A percentile compares a stretch with the other conserved stretches of the same genome.
These are phyloP conservation scores for Aquilaria yunnanensis DNA, from an alignment of 345 rosid species.

Conservation along the genomic window DNA sequence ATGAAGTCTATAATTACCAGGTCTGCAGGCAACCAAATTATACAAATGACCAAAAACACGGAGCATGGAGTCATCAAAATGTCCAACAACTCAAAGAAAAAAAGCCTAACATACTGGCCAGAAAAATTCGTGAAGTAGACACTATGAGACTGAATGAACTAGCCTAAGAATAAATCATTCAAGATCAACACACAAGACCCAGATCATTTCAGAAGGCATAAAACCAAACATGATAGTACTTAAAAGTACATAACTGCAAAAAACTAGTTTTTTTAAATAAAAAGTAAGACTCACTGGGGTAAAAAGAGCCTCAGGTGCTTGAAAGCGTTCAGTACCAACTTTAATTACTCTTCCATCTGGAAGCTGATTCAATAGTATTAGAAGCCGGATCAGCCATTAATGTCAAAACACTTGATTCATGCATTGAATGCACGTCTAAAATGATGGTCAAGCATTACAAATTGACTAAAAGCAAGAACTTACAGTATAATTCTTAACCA, in stretches of 20 bases:
- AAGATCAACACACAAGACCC: slow-evolving; percentile 3
- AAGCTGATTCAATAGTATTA: slow-evolving; percentile 41
- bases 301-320: slow-evolving; percentile 97
- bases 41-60: background rate
- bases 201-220: slow-evolving; percentile 1
- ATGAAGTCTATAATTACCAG: too few relatives aligned
- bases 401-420: slow-evolving; percentile 1
- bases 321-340: slow-evolving; percentile 99
- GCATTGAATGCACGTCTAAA: background rate
- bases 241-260: background rate
- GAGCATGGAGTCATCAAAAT: background rate
- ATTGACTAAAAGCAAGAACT: slow-evolving; percentile 22
- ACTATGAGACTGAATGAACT: background rate
- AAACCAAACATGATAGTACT: background rate
- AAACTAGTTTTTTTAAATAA: background rate
- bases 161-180: background rate
- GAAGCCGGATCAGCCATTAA: background rate
- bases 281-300: slow-evolving; percentile 61
- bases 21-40: too few relatives aligned
- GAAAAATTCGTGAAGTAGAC: background rate
- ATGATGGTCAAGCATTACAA: slow-evolving; percentile 2
- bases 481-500: slow-evolving; percentile 91
- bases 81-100: too few relatives aligned
- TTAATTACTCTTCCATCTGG: slow-evolving; percentile 96
- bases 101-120: background rate